Percentiles rank a stretch among this genome's conserved stretches.
Conservation (phyloP, 768 basidiomycete species). For the Pholiota microspora region DNA sequence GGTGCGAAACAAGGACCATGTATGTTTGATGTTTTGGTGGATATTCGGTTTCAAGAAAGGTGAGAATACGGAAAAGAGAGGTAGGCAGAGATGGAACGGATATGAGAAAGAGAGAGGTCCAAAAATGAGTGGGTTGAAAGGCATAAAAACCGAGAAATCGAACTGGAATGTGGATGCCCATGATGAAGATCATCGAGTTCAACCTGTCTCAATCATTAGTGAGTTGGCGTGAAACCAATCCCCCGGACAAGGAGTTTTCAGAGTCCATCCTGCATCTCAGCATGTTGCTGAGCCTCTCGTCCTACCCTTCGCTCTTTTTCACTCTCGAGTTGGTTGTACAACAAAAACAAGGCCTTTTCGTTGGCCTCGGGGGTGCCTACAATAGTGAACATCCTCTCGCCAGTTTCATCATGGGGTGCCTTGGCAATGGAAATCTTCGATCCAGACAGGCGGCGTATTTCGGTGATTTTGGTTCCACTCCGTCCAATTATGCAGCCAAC, state of each 20-base stretch:
- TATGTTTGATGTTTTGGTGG: conserved; percentile 15
- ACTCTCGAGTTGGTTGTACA: conserved; percentile 96
- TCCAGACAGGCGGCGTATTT: conserved; percentile 96
- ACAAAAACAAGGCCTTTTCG: conserved; percentile 95
- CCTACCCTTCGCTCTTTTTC: conserved; percentile 94
- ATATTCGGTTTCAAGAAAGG: conserved; percentile 20
- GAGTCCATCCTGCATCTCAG: conserved; percentile 49
- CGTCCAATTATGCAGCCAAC: conserved; percentile 96
- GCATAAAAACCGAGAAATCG: conserved; percentile 7
- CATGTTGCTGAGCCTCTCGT: conserved; percentile 76
- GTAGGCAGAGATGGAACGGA: conserved; percentile 1
- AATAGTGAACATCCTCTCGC: conserved; percentile 99
- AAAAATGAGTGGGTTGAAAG: conserved; percentile 11
- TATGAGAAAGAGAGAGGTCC: conserved; percentile 7
- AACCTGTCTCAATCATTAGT: conserved; percentile 8
- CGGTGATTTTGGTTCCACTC: conserved; percentile 97
- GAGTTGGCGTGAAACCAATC: conserved; percentile 10
- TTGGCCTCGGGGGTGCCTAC: conserved; percentile 94
- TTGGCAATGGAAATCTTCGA: conserved; percentile 99
- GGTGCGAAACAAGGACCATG: conserved; percentile 18
- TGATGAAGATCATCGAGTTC: conserved; percentile 5
- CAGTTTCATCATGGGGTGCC: conserved; percentile 98
- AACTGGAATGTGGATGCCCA: conserved; percentile 10
- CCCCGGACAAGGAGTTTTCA: conserved; percentile 4
- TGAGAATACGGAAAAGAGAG: conserved; percentile 9